Conservation (phyloP, 1,284 basidiomycete species). For the Tilletia indica region DNA sequence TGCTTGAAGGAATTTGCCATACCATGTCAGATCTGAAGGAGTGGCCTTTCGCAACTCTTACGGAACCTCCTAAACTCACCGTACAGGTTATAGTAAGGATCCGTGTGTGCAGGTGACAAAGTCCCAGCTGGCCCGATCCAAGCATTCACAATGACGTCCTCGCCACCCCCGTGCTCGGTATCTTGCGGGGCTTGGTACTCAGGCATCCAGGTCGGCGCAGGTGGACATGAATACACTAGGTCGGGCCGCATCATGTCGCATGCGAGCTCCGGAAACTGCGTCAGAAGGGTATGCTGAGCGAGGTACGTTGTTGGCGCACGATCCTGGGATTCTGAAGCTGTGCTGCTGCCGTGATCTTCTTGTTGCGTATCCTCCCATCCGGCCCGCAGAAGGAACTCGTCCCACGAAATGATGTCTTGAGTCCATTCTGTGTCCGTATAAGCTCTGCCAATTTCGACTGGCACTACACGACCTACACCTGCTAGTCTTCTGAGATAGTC, state of each 20-base stretch:
- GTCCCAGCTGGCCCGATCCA: constrained; percentile 83
- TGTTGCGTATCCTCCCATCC: constrained; percentile 55
- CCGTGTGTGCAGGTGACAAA: constrained; percentile 86
- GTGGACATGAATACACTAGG: constrained; percentile 74
- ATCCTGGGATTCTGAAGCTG: constrained; percentile 10
- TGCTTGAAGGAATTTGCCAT: constrained; percentile 46
- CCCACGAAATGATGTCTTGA: constrained; percentile 76
- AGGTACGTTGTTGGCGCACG: constrained; percentile 67
- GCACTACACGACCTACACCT: constrained; percentile 76
- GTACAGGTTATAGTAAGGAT: constrained; percentile 89
- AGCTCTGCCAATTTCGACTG: constrained; percentile 82
- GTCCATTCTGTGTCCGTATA: constrained; percentile 80
- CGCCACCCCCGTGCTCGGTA: constrained; percentile 56
- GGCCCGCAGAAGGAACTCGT: constrained; percentile 68
- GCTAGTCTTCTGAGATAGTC: constrained; percentile 27
- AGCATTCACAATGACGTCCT: constrained; percentile 72
- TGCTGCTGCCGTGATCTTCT: neutral
- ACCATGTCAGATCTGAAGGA: too few relatives aligned
- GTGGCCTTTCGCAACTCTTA: too few relatives aligned
- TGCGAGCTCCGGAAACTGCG: constrained; percentile 76
- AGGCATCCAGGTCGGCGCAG: constrained; percentile 58
- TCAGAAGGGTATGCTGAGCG: constrained; percentile 82
- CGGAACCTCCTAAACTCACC: constrained; percentile 59
- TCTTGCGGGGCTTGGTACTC: constrained; percentile 69
- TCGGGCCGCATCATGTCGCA: constrained; percentile 78